Evolutionary conservation across 1,284 basidiomycete genomes (phyloP), one percentile per base, ranked within the genome.

Genomic region (Rhodotorula sp.): DNA sequence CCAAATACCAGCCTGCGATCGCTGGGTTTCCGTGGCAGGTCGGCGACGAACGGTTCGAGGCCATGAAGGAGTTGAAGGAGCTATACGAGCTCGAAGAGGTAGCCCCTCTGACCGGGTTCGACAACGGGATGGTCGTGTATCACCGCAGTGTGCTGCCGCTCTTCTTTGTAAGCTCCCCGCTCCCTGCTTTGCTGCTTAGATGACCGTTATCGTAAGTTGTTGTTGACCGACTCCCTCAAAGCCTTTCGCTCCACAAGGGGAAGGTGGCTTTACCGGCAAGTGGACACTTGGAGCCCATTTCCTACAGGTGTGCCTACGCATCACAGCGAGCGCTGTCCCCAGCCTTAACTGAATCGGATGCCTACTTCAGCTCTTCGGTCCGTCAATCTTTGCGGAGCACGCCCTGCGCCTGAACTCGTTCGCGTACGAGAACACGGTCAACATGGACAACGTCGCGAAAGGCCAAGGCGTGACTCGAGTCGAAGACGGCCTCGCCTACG

Each of bases 1-100:
- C 19, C n/a, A 47, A 50, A 7, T 66, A 60, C 16, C 48, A 49
- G 5, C 64, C 64, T 8, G 64, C 64, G 4, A 54, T 66, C 31
- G 64, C 64, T 5, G 64, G 64, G 5, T 66, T 66, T n/a, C 64
- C 64, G 16, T 66, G 64, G 64, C 31, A 66, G 28, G 64, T 66
- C 48, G 64, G 64, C 43, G 64, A 66, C 50, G 64, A 58, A 31
- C 56, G 64, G 16, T 66, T 66, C 57, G 64, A 66, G 34, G 38
- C 12, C 19, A 66, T 66, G 64, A 58, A 59, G 48, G 31, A 23
- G 14, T 43, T 60, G 21, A 60, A 60, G 38, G 19, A 23, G 15
- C 14, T 45, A 5, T 60, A 60, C 43, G 58, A n/a, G 23, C 21
- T 16, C 14, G 43, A 60, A 26, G 58, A 60, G n/a, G 58, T 60